Base-by-base conservation (phyloP, 352 stramenopile genomes). In the Plasmopara muralis region DNA sequence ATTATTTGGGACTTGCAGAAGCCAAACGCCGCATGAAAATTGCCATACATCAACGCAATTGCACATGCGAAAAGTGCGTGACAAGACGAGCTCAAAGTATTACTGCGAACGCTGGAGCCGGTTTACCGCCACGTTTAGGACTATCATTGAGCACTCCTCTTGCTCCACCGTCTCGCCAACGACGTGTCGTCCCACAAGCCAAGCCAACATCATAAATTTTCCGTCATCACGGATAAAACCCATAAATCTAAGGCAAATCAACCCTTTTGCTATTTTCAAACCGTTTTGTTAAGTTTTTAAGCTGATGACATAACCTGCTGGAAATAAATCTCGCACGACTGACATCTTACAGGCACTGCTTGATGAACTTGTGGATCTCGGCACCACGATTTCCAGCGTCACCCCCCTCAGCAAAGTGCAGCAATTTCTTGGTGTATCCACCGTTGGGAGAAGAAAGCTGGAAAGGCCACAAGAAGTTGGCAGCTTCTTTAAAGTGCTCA, bases 391-490 rank as follows among this genome's bases (percentile, higher is more conserved):
- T 95, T 43, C 92, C 92, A 47, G 87, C 83, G 68, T 98, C 87
- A 55, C 92, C 92, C 57, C 88, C 89, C 68, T 97, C 89, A 50
- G 87, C 90, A 54, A 95, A 97, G 85, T 97, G 92, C 31, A 95
- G 76, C 18, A 96, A 79, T 86, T 97, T 97, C 77, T 97, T 87
- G 62, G 74, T 93, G 87, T 96, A 97, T 57, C 91, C 89, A 38
- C 92, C 96, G 64, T 89, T 97, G 37, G 96, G 96, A 45, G 88
- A 97, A 64, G 94, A 98, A 34, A 99, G 83, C 91, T 99, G 98
- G 90, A 99, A 98, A 13, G 97, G 96, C 96, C 96, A 99, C 55
- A 99, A 85, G 80, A 99, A 99, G 94, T 99, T 99, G 56, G 96
- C 95, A 45, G 91, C 96, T 65, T 97, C 65, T 88, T 99, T 99